Evolutionary conservation across 2,329 filamentous ascomycete species (phyloP).

Genomic region (Neobulgaria alba): DNA sequence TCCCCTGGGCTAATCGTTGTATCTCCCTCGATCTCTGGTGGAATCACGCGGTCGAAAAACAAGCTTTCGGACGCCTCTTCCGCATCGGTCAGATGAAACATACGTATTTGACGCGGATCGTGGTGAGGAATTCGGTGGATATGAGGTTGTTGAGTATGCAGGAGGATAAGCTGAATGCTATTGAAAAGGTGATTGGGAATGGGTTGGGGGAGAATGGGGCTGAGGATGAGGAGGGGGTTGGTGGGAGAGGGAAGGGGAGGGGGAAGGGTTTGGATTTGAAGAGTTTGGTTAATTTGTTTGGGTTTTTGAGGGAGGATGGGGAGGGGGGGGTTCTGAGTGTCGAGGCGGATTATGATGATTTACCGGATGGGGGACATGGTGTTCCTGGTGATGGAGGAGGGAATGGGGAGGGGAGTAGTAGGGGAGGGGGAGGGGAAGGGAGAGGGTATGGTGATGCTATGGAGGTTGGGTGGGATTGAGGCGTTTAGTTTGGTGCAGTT

Average conservation of each 20-base stretch:
- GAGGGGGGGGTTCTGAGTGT: constrained; percentile 26
- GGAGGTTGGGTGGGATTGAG: no score
- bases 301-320: constrained; percentile 31
- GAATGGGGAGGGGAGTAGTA: not conserved
- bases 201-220: no score
- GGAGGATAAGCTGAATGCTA: constrained; percentile 39
- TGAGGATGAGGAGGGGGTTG: not conserved
- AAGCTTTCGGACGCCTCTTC: constrained; percentile 52
- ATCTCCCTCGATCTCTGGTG: constrained; percentile 35
- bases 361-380: constrained; percentile 5
- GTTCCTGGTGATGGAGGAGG: not conserved
- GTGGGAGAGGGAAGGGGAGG: no score
- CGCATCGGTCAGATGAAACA: constrained; percentile 56
- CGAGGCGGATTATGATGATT: constrained; percentile 22
- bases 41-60: constrained; percentile 42
- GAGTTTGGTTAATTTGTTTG: constrained; percentile 39
- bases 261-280: constrained; percentile 17
- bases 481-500: no score
- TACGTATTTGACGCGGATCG: constrained; percentile 49
- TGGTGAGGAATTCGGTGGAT: constrained; percentile 50
- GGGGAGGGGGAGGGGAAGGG: no score
- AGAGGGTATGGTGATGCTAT: no score
- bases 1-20: constrained; percentile 43
- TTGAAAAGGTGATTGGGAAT: constrained; percentile 11
- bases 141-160: constrained; percentile 48